phyloP scores from a whole-genome alignment of 257 asterid species.

The Mentha longifolia region DNA sequence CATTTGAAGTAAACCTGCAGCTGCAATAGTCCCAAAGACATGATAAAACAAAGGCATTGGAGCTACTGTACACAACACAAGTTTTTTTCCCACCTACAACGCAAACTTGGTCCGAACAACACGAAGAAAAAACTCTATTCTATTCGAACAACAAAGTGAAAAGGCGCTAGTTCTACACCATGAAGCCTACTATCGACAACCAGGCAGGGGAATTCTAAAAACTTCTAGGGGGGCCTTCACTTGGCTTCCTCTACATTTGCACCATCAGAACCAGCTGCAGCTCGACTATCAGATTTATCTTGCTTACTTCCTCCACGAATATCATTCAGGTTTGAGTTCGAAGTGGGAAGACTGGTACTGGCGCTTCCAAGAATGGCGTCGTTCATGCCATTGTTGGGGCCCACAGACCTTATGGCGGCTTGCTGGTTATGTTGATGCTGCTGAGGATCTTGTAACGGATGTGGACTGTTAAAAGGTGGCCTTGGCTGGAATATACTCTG shows the following conservation, averaged over 20 bases:
- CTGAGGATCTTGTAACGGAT: slow-evolving; percentile 58
- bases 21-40: no score
- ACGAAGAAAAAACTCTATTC: slow-evolving; percentile 9
- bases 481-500: slow-evolving; percentile 53
- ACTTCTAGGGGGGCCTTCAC: slow-evolving; percentile 31
- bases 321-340: slow-evolving; percentile 45
- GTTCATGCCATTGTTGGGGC: slow-evolving; percentile 48
- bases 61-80: slow-evolving; percentile 14
- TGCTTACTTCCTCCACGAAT: slow-evolving; percentile 51
- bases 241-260: slow-evolving; percentile 57
- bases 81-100: slow-evolving; percentile 11
- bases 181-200: slow-evolving; percentile 40
- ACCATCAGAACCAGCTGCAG: slow-evolving; percentile 40
- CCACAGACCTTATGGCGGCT: slow-evolving; percentile 51
- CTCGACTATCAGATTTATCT: slow-evolving; percentile 46
- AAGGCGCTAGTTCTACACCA: slow-evolving; percentile 31
- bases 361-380: slow-evolving; percentile 50
- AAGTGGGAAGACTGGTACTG: slow-evolving; percentile 44
- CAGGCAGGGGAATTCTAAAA: background rate
- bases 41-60: slow-evolving; percentile 26
- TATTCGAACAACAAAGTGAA: slow-evolving; percentile 2
- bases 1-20: slow-evolving; percentile 10
- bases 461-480: slow-evolving; percentile 58
- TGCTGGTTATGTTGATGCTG: slow-evolving; percentile 49
- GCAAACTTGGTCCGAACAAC: background rate